Base-by-base conservation (phyloP, 805 yeast species). In the Schwanniomyces occidentalis region DNA sequence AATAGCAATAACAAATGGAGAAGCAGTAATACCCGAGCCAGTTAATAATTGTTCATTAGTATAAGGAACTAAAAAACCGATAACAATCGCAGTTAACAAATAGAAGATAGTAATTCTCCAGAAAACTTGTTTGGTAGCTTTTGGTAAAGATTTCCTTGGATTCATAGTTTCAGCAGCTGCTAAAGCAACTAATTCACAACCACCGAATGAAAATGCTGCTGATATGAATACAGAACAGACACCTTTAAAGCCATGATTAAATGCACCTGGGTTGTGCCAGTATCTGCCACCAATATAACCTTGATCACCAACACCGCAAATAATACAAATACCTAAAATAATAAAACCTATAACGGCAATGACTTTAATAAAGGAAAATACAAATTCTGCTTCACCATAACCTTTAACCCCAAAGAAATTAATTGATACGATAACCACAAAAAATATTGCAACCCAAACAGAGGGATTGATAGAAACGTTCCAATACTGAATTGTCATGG, bases 1-100 rank as follows among this genome's bases (percentile, higher is more conserved):
- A 37, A 82, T 76, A 25, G 90, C 88, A 58, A 83, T 72, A 45
- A 83, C 90, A 53, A 82, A 83, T 16, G 91, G 91, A 12, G 90
- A 83, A 18, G 86, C 81, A 18, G 80, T 60, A 26, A 78, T 73
- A 45, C 78, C 77, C 1, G 73, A 49, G 27, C 80, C 80, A 51
- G 69, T 61, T 39, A 79, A 60, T 46, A 76, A 63, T 24, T 63
- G 49, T 3, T 62, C 57, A 44, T 74, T 70, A 52, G 65, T 59
- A 58, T 72, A 75, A 32, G 88, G 87, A 18, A 67, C 72, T 37
- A 67, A 51, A 26, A 53, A 55, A 8, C 71, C 71, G 19, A 66
- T 58, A 29, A 63, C 39, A 8, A 57, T 54, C 35, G 61, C 52
- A 1, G 63, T 51, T 23, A 49, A 44, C 38, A 66, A 52, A 54